phyloP scores from a whole-genome alignment of 768 basidiomycete species.

The Xerocomellus intermedius region DNA sequence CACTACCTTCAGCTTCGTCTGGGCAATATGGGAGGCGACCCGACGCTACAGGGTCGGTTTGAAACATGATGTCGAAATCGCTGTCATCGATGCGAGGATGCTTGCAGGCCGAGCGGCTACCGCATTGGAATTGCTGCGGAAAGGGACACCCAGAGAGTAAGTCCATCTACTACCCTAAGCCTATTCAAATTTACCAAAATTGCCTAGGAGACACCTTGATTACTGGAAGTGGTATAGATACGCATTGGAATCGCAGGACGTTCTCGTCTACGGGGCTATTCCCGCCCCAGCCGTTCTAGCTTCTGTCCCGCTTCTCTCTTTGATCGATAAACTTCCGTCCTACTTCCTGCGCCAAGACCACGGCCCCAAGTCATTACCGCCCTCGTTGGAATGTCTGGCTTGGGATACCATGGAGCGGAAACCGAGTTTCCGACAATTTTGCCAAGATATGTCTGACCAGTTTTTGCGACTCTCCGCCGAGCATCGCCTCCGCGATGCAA shows the following conservation, averaged over 20 bases:
- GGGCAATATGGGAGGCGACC: slow-evolving; percentile 82
- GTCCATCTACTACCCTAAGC: slow-evolving; percentile 20
- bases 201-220: slow-evolving; percentile 51
- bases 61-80: slow-evolving; percentile 77
- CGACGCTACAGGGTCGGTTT: slow-evolving; percentile 68
- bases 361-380: slow-evolving; percentile 28
- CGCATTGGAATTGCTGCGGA: slow-evolving; percentile 60
- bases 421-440: slow-evolving; percentile 66
- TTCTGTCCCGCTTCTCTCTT: slow-evolving; percentile 63
- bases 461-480: slow-evolving; percentile 58
- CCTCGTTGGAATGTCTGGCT: slow-evolving; percentile 37
- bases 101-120: slow-evolving; percentile 59
- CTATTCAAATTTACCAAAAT: not conserved
- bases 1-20: slow-evolving; percentile 76
- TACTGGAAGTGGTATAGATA: slow-evolving; percentile 79
- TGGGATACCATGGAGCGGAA: slow-evolving; percentile 63
- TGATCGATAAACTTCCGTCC: slow-evolving; percentile 68
- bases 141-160: slow-evolving; percentile 54
- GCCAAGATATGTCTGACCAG: slow-evolving; percentile 61
- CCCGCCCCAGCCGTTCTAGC: slow-evolving; percentile 64
- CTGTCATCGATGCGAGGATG: slow-evolving; percentile 68
- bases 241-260: slow-evolving; percentile 72
- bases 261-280: slow-evolving; percentile 68
- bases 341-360: slow-evolving; percentile 53
- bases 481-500: slow-evolving; percentile 61